phyloP scores from a whole-genome alignment of 2,329 filamentous ascomycete genomes.

The Fusarium veterinarium region DNA sequence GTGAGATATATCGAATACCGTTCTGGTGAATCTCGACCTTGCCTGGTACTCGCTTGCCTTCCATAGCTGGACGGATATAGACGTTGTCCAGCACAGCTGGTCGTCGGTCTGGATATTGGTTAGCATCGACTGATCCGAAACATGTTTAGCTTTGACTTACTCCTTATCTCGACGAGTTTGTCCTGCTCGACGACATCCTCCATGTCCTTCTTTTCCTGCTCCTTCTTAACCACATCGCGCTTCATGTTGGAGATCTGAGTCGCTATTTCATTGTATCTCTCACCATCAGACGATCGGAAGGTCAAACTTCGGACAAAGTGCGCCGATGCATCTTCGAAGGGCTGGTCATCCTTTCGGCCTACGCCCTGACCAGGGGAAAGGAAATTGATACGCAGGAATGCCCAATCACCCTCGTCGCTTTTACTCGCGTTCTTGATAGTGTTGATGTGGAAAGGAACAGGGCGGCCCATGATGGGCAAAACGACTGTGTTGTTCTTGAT shows the following conservation, averaged over 20 bases:
- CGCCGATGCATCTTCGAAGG: conserved; percentile 94
- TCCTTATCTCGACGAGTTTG: conserved; percentile 94
- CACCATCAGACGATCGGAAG: conserved; percentile 89
- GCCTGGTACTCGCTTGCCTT: conserved; percentile 95
- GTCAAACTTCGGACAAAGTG: conserved; percentile 97
- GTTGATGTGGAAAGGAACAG: conserved; percentile 96
- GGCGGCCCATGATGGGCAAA: conserved; percentile 95
- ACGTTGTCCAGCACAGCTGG: conserved; percentile 92
- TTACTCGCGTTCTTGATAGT: conserved; percentile 99
- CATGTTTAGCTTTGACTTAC: conserved; percentile 60
- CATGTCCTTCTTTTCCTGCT: conserved; percentile 99
- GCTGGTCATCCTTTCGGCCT: conserved; percentile 95
- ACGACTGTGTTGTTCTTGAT: conserved; percentile 90
- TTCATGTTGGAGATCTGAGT: conserved; percentile 96
- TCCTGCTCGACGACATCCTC: conserved; percentile 99
- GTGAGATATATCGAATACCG: conserved; percentile 93
- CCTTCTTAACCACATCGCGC: conserved; percentile 88
- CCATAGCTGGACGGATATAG: conserved; percentile 93
- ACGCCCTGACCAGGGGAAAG: conserved; percentile 97
- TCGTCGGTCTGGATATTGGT: conserved; percentile 77
- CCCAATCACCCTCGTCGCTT: conserved; percentile 94
- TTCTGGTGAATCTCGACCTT: conserved; percentile 99
- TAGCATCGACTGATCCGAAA: conserved; percentile 47
- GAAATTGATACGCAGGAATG: conserved; percentile 96
- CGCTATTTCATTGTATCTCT: conserved; percentile 89